phyloP scores from a whole-genome alignment of 106 monocot species.

The Dendrobium huoshanense region DNA sequence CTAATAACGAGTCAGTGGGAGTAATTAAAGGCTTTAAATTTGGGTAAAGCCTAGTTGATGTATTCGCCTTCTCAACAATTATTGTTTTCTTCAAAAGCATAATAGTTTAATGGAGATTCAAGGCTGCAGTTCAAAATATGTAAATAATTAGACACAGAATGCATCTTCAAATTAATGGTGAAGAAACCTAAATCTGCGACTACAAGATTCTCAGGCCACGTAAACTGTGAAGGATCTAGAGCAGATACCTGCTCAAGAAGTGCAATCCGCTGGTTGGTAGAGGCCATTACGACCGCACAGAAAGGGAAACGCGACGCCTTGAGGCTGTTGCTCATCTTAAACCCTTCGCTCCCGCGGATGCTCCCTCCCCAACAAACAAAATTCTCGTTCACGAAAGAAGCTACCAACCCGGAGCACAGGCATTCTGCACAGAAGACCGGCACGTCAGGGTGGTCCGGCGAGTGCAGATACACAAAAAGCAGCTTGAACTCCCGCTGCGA shows the following conservation, averaged over 20 bases:
- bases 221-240: not conserved
- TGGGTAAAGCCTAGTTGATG: not conserved
- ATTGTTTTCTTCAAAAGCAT: not conserved
- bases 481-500: constrained; percentile 78
- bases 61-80: not conserved
- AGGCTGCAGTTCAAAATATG: not conserved
- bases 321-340: constrained; percentile 98
- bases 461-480: constrained; percentile 91
- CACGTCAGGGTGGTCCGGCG: constrained; percentile 83
- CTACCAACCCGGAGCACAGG: constrained; percentile 54
- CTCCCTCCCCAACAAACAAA: constrained; percentile 95
- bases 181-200: not conserved
- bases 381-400: constrained; percentile 77
- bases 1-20: not conserved
- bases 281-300: constrained; percentile 79
- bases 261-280: constrained; percentile 63
- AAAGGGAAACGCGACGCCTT: constrained; percentile 87
- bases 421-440: constrained; percentile 60
- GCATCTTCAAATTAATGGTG: not conserved
- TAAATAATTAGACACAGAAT: not conserved
- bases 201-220: not conserved
- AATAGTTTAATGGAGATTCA: not conserved
- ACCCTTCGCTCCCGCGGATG: constrained; percentile 76
- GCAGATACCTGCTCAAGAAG: constrained; percentile 64
- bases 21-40: not conserved